Base-by-base conservation (phyloP, 164 flowering plant genomes). In the Vitis riparia region DNA sequence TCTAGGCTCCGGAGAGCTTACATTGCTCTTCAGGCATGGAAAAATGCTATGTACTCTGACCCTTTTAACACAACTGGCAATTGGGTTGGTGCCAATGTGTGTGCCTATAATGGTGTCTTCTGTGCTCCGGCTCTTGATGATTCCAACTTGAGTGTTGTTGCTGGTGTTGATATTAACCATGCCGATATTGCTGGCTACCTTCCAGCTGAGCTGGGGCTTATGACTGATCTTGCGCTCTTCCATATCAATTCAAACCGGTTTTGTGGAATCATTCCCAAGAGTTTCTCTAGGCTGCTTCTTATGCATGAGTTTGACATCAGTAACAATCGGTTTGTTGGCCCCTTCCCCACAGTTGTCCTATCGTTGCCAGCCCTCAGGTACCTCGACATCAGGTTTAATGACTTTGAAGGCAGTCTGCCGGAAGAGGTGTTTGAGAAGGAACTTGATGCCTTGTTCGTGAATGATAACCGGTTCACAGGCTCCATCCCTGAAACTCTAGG, bases 181-280 rank as follows among this genome's bases (percentile, higher is more conserved):
- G 93, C 73, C 2, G 97, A 93, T 77, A 86, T 92, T 2, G 94
- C 94, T 0, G 98, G 93, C 1, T 76, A 85, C 74, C 85, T 92
- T 9, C 97, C 94, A 0, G 79, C 64, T 4, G 93, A 93, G 76
- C 16, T 93, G 29, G 98, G 93, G 4, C 82, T 84, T 12, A 53
- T 93, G 76, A 76, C 89, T 2, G 98, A 93, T 65, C 32, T 87
- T 3, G 84, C 90, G 2, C 74, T 93, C 30, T 77, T 93, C 69
- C 98, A 93, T 67, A 78, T 89, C 15, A 91, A 88, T 77, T 74
- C 90, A 5, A 91, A 91, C 66, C 65, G 97, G 60, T 91, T 91
- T 64, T 91, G 94, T 66, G 97, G 97, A 9, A 79, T 86, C 55
- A 59, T 91, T 23, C 97, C 97, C 5, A 77, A 82, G 71, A 83